phyloP scores from a whole-genome alignment of 2,329 filamentous ascomycete genomes.

The Capronia americana region DNA sequence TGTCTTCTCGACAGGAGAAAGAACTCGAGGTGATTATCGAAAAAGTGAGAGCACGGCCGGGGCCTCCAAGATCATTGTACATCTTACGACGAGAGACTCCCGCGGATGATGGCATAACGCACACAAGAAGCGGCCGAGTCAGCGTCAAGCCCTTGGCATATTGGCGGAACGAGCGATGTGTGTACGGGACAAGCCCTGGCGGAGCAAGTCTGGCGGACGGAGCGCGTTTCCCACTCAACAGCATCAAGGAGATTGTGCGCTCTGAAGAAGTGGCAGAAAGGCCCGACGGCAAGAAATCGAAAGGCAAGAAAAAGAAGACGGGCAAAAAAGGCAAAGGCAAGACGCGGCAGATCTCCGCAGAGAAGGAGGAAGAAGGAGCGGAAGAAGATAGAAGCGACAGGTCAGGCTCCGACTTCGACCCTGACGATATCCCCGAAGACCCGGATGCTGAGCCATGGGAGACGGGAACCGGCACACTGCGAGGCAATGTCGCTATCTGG shows the following conservation, averaged over 20 bases:
- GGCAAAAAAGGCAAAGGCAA: constrained; percentile 44
- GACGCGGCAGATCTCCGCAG: constrained; percentile 8
- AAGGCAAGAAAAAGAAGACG: constrained; percentile 46
- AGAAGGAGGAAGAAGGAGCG: constrained; percentile 10
- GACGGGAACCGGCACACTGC: constrained; percentile 51
- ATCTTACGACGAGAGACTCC: constrained; percentile 60
- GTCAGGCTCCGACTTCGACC: constrained; percentile 46
- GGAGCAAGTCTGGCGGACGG: constrained; percentile 47
- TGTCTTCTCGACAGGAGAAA: constrained; percentile 44
- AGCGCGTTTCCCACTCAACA: constrained; percentile 68
- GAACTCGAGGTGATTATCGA: constrained; percentile 52
- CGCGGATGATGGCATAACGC: constrained; percentile 62
- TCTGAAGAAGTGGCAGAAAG: constrained; percentile 65
- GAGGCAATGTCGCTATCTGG: constrained; percentile 54
- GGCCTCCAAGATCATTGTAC: constrained; percentile 56
- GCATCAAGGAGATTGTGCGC: constrained; percentile 78
- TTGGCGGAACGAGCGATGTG: constrained; percentile 83
- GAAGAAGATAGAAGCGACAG: constrained; percentile 4
- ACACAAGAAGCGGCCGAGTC: constrained; percentile 77
- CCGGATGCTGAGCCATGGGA: constrained; percentile 52
- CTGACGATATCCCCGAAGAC: constrained; percentile 46
- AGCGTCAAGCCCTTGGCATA: constrained; percentile 80
- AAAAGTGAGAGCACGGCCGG: constrained; percentile 53
- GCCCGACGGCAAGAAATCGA: constrained; percentile 46
- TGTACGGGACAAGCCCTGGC: constrained; percentile 65